Evolutionary conservation across 345 rosid genomes (phyloP), one percentile per base, ranked within the genome.

Genomic region (Arabis alpina): DNA sequence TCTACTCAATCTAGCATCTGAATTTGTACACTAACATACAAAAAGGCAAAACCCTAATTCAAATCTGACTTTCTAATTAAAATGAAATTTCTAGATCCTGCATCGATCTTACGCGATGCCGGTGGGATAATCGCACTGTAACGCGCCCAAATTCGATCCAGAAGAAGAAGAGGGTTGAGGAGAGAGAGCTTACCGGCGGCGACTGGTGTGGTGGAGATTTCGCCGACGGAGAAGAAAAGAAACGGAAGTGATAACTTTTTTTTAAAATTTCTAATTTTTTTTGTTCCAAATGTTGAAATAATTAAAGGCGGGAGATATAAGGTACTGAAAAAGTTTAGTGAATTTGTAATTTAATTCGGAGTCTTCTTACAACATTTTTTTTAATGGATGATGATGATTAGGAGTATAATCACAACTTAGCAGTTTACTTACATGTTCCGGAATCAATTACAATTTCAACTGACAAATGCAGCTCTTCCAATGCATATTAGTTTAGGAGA

Each of bases 131-230:
- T 36, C 39, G 39, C 7, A 5, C 32, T 5, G 36, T 2, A 54
- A 11, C 23, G 5, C 23, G 32, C 28, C 27, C 43, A 27, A 27
- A 56, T 2, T 36, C 40, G 40, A 36, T 36, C 10, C 2, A 36
- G 9, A 8, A 32, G 5, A 56, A 1, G n/a, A 23, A 49, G 54
- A 15, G 16, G 51, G 27, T 7, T 3, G 36, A 42, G 23, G 39
- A 13, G 47, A 39, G 50, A n/a, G 19, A 42, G 50, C 37, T 59
- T 41, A 59, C 64, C 68, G 47, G 44, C 23, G 30, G 55, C 24
- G 15, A 45, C 11, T 45, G 15, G 23, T 24, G 34, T 42, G 50
- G 39, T 44, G 66, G 10, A 36, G 9, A 8, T 10, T 34, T 16
- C 4, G 12, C 40, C 59, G 41, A 14, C 42, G 24, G 25, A 34